A percentile compares a stretch with the other conserved stretches of the same genome.
Evolutionary conservation across 495 filamentous ascomycete genomes (phyloP).

Genomic region (Trypethelium eluteriae): DNA sequence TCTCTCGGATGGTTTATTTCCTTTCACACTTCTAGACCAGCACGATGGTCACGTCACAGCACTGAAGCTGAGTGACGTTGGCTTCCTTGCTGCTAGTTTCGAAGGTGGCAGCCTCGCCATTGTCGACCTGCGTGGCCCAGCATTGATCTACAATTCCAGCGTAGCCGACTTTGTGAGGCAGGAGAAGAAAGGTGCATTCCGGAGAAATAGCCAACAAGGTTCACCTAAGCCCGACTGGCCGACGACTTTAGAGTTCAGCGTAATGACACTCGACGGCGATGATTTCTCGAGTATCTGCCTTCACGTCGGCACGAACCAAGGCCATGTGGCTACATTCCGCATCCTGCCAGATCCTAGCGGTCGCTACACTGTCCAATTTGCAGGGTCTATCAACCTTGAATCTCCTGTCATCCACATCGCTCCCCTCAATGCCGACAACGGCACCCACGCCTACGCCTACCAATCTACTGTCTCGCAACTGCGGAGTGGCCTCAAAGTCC

Average conservation of each 20-base stretch:
- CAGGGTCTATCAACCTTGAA: slow-evolving; percentile 56
- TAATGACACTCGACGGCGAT: slow-evolving; percentile 88
- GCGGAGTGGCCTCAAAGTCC: slow-evolving; percentile 58
- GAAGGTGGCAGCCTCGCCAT: slow-evolving; percentile 71
- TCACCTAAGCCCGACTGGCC: slow-evolving; percentile 59
- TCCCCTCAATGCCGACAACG: slow-evolving; percentile 70
- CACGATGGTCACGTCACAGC: slow-evolving; percentile 70
- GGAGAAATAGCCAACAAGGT: slow-evolving; percentile 42
- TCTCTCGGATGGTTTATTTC: slow-evolving; percentile 73
- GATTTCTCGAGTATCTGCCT: slow-evolving; percentile 89
- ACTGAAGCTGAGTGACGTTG: slow-evolving; percentile 76
- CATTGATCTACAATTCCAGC: slow-evolving; percentile 68
- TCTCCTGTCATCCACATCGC: slow-evolving; percentile 67
- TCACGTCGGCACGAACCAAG: slow-evolving; percentile 81
- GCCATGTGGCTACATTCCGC: slow-evolving; percentile 81
- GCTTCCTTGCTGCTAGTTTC: slow-evolving; percentile 81
- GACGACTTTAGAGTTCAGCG: slow-evolving; percentile 76
- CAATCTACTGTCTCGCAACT: slow-evolving; percentile 63
- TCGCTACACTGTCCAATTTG: slow-evolving; percentile 64
- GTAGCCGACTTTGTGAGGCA: slow-evolving; percentile 59
- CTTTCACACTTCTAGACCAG: slow-evolving; percentile 72
- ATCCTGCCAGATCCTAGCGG: slow-evolving; percentile 64
- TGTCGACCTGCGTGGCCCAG: slow-evolving; percentile 79
- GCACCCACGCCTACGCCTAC: slow-evolving; percentile 65
- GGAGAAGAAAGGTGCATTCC: slow-evolving; percentile 64